Evolutionary conservation across 2,329 filamentous ascomycete species (phyloP).

Genomic region (Cladophialophora carrionii): DNA sequence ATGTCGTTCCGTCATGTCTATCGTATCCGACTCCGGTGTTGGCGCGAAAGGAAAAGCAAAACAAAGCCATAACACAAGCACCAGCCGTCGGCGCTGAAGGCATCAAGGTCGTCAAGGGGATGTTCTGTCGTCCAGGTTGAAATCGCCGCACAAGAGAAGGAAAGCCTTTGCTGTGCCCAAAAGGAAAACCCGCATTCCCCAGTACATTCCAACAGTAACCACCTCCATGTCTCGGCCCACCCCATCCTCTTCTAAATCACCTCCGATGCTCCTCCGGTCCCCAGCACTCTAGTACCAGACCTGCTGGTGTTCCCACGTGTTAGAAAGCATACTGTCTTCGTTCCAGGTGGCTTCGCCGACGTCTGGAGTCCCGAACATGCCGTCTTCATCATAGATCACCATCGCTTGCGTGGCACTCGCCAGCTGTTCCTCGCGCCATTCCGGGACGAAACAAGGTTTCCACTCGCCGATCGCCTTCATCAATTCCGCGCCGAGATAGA

Average conservation of each 20-base stretch:
- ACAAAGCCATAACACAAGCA: background rate
- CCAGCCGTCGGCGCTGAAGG: background rate
- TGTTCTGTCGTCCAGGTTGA: background rate
- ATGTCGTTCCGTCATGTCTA: slow-evolving; percentile 7
- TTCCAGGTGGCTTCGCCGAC: slow-evolving; percentile 10
- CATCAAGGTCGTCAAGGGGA: background rate
- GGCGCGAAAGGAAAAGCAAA: background rate
- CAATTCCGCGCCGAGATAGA: slow-evolving; percentile 25
- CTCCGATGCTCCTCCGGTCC: background rate
- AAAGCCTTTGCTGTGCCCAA: background rate
- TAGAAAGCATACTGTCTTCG: slow-evolving; percentile 7
- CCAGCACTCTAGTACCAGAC: slow-evolving; percentile 12
- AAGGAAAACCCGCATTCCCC: background rate
- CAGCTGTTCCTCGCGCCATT: slow-evolving; percentile 14
- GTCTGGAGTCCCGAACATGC: slow-evolving; percentile 1
- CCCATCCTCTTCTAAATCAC: background rate
- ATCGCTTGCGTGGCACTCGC: background rate
- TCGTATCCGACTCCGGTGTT: background rate
- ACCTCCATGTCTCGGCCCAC: background rate
- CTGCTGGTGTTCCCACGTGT: slow-evolving; percentile 15
- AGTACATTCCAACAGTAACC: slow-evolving; percentile 1
- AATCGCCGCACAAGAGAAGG: background rate
- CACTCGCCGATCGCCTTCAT: slow-evolving; percentile 29
- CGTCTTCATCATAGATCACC: slow-evolving; percentile 4
- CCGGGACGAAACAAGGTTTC: slow-evolving; percentile 15